Base-by-base conservation (phyloP, 2,329 filamentous ascomycete species). In the Pseudohalonectria lignicola region DNA sequence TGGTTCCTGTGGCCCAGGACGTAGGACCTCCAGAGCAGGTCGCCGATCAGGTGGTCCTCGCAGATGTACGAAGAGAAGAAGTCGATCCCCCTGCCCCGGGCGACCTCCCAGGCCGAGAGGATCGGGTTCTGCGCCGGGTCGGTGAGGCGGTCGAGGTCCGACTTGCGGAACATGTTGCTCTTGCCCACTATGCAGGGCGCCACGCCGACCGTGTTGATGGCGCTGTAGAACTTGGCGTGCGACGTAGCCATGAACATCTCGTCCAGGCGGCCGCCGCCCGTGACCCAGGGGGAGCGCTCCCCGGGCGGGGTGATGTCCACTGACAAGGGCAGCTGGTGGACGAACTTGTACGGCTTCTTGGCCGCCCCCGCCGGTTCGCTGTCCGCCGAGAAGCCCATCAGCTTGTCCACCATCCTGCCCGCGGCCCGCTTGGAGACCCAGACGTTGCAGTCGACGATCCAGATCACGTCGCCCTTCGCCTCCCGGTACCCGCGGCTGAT, bases 161-260 rank as follows among this genome's bases (percentile, higher is more conserved):
- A 85, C 44, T 83, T 85, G 42, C 92, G 83, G 62, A 96, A 98
- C 88, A 98, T 96, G 63, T 93, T 96, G 52, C 86, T 94, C 64
- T 98, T 98, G 36, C 92, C 92, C 17, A 96, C 82, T 41, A 94
- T 82, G 59, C 92, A 98, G 8, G 93, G 92, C 0, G 92, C 92
- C 37, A 96, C 64, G 4, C 83, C 73, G 13, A 95, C 86, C 0
- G 86, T 85, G 60, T 96, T 96, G 70, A 98, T 98, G 43, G 90
- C 92, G 8, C 82, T 82, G 64, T 98, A 98, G 68, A 98, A 96
- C 55, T 98, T 98, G 49, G 87, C 86, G 57, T 98, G 92, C 0
- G 86, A 78, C 0, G 87, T 92, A 1, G 86, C 81, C 71, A 98
- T 83, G 63, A 96, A 98, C 59, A 90, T 77, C 55, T 98, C 92